Evolutionary conservation across 768 basidiomycete genomes (phyloP).

Genomic region (Leccinum variicolor): DNA sequence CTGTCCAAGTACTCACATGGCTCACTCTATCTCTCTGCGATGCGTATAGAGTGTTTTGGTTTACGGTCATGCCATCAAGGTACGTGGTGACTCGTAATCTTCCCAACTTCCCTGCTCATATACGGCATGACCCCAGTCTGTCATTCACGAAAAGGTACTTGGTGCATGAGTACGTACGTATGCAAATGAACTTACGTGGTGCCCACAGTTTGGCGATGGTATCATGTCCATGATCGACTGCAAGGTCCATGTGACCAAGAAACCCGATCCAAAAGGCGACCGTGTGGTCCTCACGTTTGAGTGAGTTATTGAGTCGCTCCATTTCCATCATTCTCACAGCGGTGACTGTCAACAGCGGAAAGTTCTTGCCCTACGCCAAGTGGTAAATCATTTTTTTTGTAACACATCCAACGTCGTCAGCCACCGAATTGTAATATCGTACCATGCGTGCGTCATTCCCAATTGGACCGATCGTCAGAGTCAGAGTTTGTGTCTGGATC

Average conservation of each 20-base stretch:
- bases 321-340: neutral
- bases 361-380: slow-evolving; percentile 70
- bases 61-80: slow-evolving; percentile 80
- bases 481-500: neutral
- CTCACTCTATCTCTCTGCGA: neutral
- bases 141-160: slow-evolving; percentile 73
- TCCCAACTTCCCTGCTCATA: neutral
- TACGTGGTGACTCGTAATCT: slow-evolving; percentile 20
- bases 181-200: neutral
- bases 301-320: slow-evolving; percentile 39
- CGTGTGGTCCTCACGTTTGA: slow-evolving; percentile 78
- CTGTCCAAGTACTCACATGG: neutral
- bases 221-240: slow-evolving; percentile 92
- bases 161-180: neutral
- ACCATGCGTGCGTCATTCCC: neutral
- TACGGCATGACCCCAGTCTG: slow-evolving; percentile 38
- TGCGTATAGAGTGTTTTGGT: slow-evolving; percentile 58
- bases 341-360: slow-evolving; percentile 47
- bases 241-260: slow-evolving; percentile 62
- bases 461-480: slow-evolving; percentile 3
- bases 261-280: slow-evolving; percentile 75
- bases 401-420: neutral
- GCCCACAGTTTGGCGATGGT: slow-evolving; percentile 70
- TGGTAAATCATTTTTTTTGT: slow-evolving; percentile 42
- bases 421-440: neutral